Percentiles rank a stretch among this genome's conserved stretches.
phyloP scores from a whole-genome alignment of 306 rosid genomes.

The Prunus fruticosa region DNA sequence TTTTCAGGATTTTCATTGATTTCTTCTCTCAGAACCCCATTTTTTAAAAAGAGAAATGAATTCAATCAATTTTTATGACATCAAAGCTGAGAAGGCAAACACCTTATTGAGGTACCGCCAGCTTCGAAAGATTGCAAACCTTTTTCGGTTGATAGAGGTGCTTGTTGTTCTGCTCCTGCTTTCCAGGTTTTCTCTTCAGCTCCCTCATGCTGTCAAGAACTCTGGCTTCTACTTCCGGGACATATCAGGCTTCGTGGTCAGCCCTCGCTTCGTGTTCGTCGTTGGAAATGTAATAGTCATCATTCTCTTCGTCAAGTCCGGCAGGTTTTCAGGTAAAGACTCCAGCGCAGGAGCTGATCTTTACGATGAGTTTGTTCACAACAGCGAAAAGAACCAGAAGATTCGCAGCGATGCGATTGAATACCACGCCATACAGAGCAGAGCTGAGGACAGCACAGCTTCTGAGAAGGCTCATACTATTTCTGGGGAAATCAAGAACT shows the following conservation, averaged over 20 bases:
- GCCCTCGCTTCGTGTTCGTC: slow-evolving; percentile 65
- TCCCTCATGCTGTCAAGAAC: slow-evolving; percentile 57
- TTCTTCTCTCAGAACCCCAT: not conserved
- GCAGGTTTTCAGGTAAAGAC: slow-evolving; percentile 40
- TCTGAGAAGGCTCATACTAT: not conserved
- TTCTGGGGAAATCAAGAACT: slow-evolving; percentile 27
- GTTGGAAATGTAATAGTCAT: slow-evolving; percentile 73
- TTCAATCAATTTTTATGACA: slow-evolving; percentile 49
- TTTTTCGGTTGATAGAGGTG: slow-evolving; percentile 58
- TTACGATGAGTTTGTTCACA: slow-evolving; percentile 49
- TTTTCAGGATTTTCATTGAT: not conserved
- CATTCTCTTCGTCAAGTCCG: slow-evolving; percentile 63
- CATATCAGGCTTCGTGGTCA: slow-evolving; percentile 40
- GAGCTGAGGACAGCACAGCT: not conserved
- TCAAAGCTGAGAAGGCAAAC: slow-evolving; percentile 69
- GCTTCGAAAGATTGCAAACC: slow-evolving; percentile 43
- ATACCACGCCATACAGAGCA: not conserved
- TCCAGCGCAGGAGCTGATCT: slow-evolving; percentile 31
- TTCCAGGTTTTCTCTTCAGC: slow-evolving; percentile 50
- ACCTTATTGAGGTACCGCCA: slow-evolving; percentile 45
- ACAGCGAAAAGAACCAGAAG: slow-evolving; percentile 33
- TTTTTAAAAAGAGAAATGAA: slow-evolving; percentile 38
- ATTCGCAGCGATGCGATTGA: slow-evolving; percentile 1
- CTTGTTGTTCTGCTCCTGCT: slow-evolving; percentile 50
- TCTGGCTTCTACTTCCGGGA: slow-evolving; percentile 53